Conservation (phyloP, 2,329 filamentous ascomycete species). For the Trichoderma pleuroti region DNA sequence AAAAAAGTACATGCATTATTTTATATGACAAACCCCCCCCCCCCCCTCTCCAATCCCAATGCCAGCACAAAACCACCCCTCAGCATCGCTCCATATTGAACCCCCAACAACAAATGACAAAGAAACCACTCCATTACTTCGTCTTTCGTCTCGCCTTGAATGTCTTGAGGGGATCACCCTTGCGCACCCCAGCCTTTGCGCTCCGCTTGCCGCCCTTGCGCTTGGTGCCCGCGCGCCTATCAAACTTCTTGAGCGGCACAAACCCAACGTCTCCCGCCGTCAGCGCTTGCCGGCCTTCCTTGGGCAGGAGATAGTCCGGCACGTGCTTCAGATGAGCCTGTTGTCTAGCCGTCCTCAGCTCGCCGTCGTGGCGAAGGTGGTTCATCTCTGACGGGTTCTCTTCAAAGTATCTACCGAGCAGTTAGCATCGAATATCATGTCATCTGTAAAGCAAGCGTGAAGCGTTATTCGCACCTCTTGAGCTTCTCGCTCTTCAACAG, state of each 20-base stretch:
- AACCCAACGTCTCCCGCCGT: conserved; percentile 69
- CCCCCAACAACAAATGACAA: neutral
- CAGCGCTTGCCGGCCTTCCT: conserved; percentile 66
- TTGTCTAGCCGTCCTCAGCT: conserved; percentile 75
- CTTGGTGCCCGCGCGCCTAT: conserved; percentile 48
- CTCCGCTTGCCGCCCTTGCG: conserved; percentile 33
- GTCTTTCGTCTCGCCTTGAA: conserved; percentile 65
- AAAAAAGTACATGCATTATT: neutral
- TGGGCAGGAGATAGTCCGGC: conserved; percentile 87
- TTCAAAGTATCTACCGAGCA: conserved; percentile 67
- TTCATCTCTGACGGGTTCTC: conserved; percentile 89
- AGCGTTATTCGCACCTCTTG: conserved; percentile 51
- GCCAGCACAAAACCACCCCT: neutral
- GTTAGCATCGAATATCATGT: neutral
- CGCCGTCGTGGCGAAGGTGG: conserved; percentile 85
- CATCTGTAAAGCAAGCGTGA: neutral
- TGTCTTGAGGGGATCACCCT: conserved; percentile 80
- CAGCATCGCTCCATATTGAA: neutral
- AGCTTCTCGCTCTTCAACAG: conserved; percentile 91
- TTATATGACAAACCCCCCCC: neutral
- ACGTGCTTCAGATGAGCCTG: conserved; percentile 92
- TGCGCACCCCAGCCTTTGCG: conserved; percentile 56
- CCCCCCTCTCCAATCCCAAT: neutral
- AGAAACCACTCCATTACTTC: conserved; percentile 25
- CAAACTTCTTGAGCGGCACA: conserved; percentile 61